Evolutionary conservation across 441 rosid species (phyloP), one percentile per base, ranked within the genome.

Genomic region (Pelargonium cotyledonis): DNA sequence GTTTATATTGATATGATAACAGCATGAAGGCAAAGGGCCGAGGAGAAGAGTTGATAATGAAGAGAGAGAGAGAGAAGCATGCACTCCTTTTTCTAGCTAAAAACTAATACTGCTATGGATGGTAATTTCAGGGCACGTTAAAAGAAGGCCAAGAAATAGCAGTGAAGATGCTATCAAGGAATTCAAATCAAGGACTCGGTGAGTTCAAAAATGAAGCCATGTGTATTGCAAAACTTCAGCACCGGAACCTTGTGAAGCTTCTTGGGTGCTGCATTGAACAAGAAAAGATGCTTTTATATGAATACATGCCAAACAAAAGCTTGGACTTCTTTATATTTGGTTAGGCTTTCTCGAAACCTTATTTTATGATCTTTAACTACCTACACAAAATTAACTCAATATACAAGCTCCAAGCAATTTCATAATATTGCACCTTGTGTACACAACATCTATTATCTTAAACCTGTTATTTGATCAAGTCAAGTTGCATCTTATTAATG

Each of bases 261-360:
- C 68, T 73, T 0, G 83, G 78, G 0, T 79, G 77, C 21, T 77
- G 85, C 68, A 65, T 76, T 6, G 70, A 77, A 44, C 77, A 72
- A 9, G 80, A 81, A 66, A 74, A 63, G 61, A 51, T 79, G 71
- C 69, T 79, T 31, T 35, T 78, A 8, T 78, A 80, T 31, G 82
- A 80, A 19, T 79, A 69, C 72, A 68, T 80, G 81, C 77, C 78
- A 1, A 79, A 82, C 49, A 67, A 58, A 58, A 80, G 82, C 75
- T 70, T 81, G 61, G 81, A 84, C 68, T 71, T 43, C 47, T 78
- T 80, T 68, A 73, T 84, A 63, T 84, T 84, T 12, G 84, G 85
- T 84, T 3, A 53, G 58, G 6, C 57, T 14, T 49, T 49, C 57
- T 49, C 18, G 7, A 49, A n/a, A 12, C 15, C 57, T 49, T 49